A percentile compares a stretch with the other conserved stretches of the same genome.
Evolutionary conservation across 1,284 basidiomycete genomes (phyloP).

Genomic region (Tilletia setariae): DNA sequence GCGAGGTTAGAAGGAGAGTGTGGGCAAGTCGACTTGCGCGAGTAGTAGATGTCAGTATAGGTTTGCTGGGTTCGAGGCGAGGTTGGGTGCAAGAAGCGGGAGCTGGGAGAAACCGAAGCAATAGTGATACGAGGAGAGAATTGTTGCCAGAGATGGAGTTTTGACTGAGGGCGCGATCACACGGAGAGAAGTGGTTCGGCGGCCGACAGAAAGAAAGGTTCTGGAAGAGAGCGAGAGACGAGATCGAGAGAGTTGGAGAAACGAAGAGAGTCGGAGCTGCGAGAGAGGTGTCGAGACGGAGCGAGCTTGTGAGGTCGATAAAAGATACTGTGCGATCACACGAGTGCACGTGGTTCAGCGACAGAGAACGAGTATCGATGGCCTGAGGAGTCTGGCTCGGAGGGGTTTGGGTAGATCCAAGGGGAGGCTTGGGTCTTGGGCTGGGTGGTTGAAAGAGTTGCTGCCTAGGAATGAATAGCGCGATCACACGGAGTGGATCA

Average conservation of each 20-base stretch:
- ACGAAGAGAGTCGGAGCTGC: not conserved
- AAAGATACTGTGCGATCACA: conserved; percentile 3
- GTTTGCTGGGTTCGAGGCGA: too few relatives aligned
- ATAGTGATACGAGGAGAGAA: too few relatives aligned
- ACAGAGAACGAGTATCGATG: not conserved
- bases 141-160: conserved; percentile 3
- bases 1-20: too few relatives aligned
- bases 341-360: conserved; percentile 5
- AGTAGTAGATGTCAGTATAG: too few relatives aligned
- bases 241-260: not conserved
- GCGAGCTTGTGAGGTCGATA: not conserved
- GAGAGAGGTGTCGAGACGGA: not conserved
- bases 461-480: not conserved
- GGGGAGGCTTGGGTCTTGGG: not conserved
- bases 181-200: conserved; percentile 5
- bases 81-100: too few relatives aligned
- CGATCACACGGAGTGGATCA: conserved; percentile 7
- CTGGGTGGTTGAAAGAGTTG: not conserved
- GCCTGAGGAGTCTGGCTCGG: not conserved
- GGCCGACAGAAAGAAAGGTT: not conserved
- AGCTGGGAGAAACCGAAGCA: too few relatives aligned
- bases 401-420: not conserved
- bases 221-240: not conserved
- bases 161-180: not conserved
- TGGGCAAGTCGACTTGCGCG: too few relatives aligned